Conservation (phyloP, 768 basidiomycete genomes). For the Collybia sordida region DNA sequence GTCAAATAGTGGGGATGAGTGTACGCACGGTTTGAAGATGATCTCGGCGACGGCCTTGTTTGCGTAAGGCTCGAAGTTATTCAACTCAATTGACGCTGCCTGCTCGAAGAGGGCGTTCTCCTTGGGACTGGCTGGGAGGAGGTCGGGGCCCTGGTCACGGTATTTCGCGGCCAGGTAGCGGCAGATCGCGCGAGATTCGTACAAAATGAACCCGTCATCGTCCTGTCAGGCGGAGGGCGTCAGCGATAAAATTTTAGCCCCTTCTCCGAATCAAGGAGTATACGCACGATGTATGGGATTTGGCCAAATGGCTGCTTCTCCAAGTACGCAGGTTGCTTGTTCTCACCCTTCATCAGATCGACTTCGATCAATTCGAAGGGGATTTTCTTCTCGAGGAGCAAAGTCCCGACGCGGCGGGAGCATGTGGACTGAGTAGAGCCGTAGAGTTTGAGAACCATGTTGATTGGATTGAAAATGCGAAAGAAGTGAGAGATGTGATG, state of each 20-base stretch:
- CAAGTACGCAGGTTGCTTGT: conserved; percentile 35
- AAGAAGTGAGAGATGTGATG: too few relatives aligned
- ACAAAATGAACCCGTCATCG: conserved; percentile 20
- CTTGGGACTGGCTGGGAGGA: conserved; percentile 45
- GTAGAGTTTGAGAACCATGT: conserved; percentile 47
- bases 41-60: conserved; percentile 42
- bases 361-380: conserved; percentile 41
- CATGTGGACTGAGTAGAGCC: conserved; percentile 42
- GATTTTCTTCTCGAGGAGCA: conserved; percentile 46
- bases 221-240: conserved; percentile 7
- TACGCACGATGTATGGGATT: conserved; percentile 25
- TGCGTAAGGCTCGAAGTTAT: conserved; percentile 54
- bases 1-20: too few relatives aligned
- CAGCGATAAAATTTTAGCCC: too few relatives aligned
- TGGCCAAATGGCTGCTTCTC: conserved; percentile 55
- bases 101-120: conserved; percentile 49
- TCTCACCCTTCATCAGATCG: conserved; percentile 34
- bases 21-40: conserved; percentile 47
- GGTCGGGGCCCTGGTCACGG: conserved; percentile 42
- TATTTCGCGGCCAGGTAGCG: conserved; percentile 54
- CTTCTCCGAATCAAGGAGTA: neutral
- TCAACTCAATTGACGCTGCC: conserved; percentile 48
- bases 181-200: conserved; percentile 49
- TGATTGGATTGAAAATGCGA: neutral
- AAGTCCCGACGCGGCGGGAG: conserved; percentile 41